Percentiles rank a stretch among this genome's conserved stretches.
Evolutionary conservation across 176 grass and related monocot species (phyloP).

Genomic region (Carex myosuroides): DNA sequence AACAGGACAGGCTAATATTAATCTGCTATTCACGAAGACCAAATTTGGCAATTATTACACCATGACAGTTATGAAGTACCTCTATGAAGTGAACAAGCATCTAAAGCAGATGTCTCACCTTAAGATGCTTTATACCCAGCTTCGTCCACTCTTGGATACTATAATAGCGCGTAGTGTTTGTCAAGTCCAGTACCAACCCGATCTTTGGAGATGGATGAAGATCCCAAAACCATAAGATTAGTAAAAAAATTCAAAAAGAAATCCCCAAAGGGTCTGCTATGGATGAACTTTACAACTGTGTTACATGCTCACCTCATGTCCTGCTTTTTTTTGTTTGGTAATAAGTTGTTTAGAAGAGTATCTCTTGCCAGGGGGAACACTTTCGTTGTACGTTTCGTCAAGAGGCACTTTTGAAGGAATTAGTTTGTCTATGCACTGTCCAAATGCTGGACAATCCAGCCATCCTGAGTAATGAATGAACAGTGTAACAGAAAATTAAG

Average conservation of each 20-base stretch:
- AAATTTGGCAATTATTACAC: background rate
- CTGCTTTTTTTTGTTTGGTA: conserved; percentile 80
- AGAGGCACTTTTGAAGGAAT: conserved; percentile 99
- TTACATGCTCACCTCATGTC: conserved; percentile 67
- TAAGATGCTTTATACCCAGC: conserved; percentile 86
- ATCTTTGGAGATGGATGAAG: conserved; percentile 44
- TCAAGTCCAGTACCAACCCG: conserved; percentile 97
- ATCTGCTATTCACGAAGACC: background rate
- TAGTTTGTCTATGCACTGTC: conserved; percentile 80
- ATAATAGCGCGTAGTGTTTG: conserved; percentile 90
- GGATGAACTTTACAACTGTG: conserved; percentile 3
- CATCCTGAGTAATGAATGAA: conserved; percentile 43
- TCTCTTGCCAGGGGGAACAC: conserved; percentile 80
- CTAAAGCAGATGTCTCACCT: conserved; percentile 45
- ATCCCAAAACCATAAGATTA: background rate
- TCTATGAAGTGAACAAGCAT: background rate
- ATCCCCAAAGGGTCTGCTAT: background rate
- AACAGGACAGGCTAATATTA: background rate
- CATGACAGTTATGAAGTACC: background rate
- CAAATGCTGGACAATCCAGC: conserved; percentile 89
- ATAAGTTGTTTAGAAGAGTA: conserved; percentile 95
- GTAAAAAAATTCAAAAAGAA: background rate
- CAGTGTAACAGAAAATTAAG: background rate
- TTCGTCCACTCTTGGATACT: conserved; percentile 67
- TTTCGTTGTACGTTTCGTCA: conserved; percentile 89